A percentile compares a stretch with the other conserved stretches of the same genome.
Conservation (phyloP, 495 filamentous ascomycete genomes). For the Ascobolus immersus region DNA sequence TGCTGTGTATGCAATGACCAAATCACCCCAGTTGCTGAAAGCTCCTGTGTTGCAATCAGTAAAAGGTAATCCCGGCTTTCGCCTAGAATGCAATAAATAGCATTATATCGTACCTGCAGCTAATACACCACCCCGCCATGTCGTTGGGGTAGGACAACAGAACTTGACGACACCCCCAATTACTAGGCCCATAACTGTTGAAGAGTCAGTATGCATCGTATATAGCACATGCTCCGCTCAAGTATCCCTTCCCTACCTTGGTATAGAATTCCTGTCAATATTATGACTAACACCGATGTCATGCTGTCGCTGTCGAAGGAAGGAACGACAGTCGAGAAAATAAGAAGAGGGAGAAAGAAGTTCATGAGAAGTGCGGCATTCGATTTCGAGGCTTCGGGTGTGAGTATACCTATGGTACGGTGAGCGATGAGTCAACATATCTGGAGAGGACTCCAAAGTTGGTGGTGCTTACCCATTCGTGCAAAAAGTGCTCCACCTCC, state of each 20-base stretch:
- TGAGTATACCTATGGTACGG: conserved; percentile 11
- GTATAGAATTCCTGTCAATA: conserved; percentile 11
- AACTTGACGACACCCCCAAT: conserved; percentile 13
- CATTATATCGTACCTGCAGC: conserved; percentile 11
- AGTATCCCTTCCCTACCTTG: conserved; percentile 6
- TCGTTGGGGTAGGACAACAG: conserved; percentile 11
- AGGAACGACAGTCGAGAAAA: conserved; percentile 14
- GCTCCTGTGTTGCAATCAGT: conserved; percentile 4
- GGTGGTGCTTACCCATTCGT: conserved; percentile 9
- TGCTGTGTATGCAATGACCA: conserved; percentile 13
- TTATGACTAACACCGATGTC: conserved; percentile 8
- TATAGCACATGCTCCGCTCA: background rate
- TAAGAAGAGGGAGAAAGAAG: conserved; percentile 11
- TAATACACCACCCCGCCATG: conserved; percentile 13
- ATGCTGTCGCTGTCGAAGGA: conserved; percentile 14
- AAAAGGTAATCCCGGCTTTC: background rate
- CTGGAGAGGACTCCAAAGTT: background rate
- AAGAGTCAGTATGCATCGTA: background rate
- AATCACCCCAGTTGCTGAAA: conserved; percentile 13
- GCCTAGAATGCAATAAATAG: background rate
- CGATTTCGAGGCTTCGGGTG: conserved; percentile 12
- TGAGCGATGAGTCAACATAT: conserved; percentile 4
- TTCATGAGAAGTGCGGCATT: conserved; percentile 13
- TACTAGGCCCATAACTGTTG: conserved; percentile 8
- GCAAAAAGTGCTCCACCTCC: conserved; percentile 10